Evolutionary conservation across 1,284 basidiomycete genomes (phyloP).

Genomic region (Exsudoporus floridanus): DNA sequence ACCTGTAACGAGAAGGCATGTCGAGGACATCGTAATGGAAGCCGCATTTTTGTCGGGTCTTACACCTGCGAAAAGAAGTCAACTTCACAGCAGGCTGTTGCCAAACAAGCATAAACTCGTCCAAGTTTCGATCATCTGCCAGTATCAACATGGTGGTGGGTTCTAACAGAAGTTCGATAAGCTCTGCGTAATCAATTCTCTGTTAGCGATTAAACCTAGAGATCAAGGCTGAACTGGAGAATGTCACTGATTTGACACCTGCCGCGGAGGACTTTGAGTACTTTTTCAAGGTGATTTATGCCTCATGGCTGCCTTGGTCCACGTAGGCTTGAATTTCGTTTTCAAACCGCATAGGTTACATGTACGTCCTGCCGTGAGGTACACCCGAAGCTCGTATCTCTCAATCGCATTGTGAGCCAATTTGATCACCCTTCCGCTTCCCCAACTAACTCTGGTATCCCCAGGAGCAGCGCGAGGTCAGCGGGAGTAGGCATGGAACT

Average conservation of each 20-base stretch:
- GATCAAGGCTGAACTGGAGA: conserved; percentile 77
- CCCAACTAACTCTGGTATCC: conserved; percentile 3
- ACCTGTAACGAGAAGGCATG: conserved; percentile 6
- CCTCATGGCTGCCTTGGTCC: neutral
- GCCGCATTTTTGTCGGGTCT: conserved; percentile 17
- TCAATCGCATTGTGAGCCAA: conserved; percentile 61
- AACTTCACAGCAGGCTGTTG: conserved; percentile 1
- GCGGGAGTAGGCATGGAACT: conserved; percentile 58
- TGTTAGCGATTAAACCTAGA: conserved; percentile 57
- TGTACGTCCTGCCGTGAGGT: conserved; percentile 75
- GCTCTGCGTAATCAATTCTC: neutral
- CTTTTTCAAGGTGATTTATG: conserved; percentile 62
- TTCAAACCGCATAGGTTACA: conserved; percentile 54
- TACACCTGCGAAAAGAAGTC: neutral
- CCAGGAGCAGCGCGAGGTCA: conserved; percentile 64
- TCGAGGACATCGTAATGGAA: conserved; percentile 15
- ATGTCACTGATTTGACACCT: conserved; percentile 67
- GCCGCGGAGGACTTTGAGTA: conserved; percentile 67
- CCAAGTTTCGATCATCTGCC: conserved; percentile 10
- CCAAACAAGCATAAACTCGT: conserved; percentile 34
- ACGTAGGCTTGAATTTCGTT: neutral
- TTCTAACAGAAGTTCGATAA: conserved; percentile 9
- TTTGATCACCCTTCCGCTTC: neutral
- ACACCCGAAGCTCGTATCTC: conserved; percentile 65
- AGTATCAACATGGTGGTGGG: conserved; percentile 44